Evolutionary conservation across 441 rosid genomes (phyloP), one percentile per base, ranked within the genome.

Genomic region (Manihot esculenta): DNA sequence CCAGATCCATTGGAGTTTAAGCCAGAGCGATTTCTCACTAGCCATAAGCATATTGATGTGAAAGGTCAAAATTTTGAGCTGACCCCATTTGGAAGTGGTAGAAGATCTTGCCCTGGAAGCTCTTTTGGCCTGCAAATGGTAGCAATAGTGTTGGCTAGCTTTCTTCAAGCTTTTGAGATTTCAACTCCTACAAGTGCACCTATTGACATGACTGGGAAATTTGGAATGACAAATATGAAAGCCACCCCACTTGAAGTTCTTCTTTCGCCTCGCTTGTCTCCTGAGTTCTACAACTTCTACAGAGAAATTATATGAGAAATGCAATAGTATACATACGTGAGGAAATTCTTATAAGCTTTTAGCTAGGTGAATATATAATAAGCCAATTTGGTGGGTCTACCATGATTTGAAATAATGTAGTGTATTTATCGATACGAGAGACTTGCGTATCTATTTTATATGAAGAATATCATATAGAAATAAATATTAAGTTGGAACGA

Each of bases 1-100:
- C 15, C 53, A 4, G 26, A 82, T 17, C 72, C 81, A 0, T 1
- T 2, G 0, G 64, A 70, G 54, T 82, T 82, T 26, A 42, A 6
- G 20, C 84, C 85, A 0, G 84, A 81, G 30, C 76, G 89, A 30
- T 85, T 85, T 71, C 41, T 80, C 38, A 77, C 73, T 0, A 44
- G 67, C 21, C 68, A 72, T 20, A 62, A 49, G 17, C 48, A 61
- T 6, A 18, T 68, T 7, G 81, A 83, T 42, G 63, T 71, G 8
- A 62, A 35, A 30, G 76, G 77, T n/a, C 69, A 63, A 8, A 48
- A 73, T 20, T 73, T 70, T 11, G 78, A 71, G 74, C 59, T 59
- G 54, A 60, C 83, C 8, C 83, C 82, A 1, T 84, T 84, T 1
- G 72, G 86, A 5, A 65, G 44, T 0, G 83, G 86, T 0, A 77